These are phyloP conservation scores for Rhizophora apiculata DNA, from an alignment of 345 rosid species.

Conservation along the genomic window DNA sequence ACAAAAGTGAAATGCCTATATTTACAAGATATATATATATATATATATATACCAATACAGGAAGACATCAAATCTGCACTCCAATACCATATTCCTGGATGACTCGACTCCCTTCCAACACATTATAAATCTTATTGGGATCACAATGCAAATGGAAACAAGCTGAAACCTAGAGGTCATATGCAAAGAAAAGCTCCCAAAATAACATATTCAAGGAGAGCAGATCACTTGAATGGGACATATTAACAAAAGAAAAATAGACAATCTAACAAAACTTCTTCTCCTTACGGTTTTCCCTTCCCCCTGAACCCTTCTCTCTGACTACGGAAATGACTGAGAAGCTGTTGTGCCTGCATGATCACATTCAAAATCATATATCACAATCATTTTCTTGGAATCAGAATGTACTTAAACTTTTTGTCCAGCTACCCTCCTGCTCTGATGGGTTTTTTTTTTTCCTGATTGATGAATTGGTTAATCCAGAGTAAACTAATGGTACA, in stretches of 20 bases:
- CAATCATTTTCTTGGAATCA: constrained; percentile 2
- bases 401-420: neutral
- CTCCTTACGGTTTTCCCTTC: constrained; percentile 50
- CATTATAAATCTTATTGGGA: constrained; percentile 13
- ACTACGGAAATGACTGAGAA: constrained; percentile 85
- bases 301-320: constrained; percentile 66
- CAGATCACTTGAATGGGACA: constrained; percentile 1
- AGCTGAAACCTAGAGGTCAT: constrained; percentile 16
- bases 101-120: neutral
- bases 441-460: neutral
- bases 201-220: constrained; percentile 6
- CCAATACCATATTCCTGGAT: constrained; percentile 21
- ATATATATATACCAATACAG: constrained; percentile 30
- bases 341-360: constrained; percentile 81
- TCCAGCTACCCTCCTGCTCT: neutral
- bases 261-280: constrained; percentile 14
- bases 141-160: constrained; percentile 11
- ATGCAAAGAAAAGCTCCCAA: constrained; percentile 2
- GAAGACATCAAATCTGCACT: constrained; percentile 13
- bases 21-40: constrained; percentile 45
- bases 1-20: constrained; percentile 16
- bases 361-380: constrained; percentile 17
- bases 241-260: constrained; percentile 12
- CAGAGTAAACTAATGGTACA: neutral
- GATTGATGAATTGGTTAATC: neutral